Percentiles rank a stretch among this genome's conserved stretches.
phyloP scores from a whole-genome alignment of 352 stramenopile genomes.

The Pythium rishiriense region DNA sequence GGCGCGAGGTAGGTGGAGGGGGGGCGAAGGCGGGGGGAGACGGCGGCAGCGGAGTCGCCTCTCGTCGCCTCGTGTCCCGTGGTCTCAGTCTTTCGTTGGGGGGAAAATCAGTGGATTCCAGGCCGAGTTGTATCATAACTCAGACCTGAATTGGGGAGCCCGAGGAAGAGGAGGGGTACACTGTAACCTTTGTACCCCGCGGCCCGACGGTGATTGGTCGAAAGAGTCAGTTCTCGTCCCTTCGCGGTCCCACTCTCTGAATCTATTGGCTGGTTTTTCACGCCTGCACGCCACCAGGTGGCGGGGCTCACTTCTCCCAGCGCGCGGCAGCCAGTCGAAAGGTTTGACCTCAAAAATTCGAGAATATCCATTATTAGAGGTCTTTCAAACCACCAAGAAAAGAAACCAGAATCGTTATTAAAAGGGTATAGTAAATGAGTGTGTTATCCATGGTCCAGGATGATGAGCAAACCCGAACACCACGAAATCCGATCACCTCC shows the following conservation, averaged over 20 bases:
- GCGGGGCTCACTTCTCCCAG: conserved; percentile 18
- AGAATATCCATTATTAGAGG: neutral
- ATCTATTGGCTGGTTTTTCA: conserved; percentile 26
- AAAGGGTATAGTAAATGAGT: neutral
- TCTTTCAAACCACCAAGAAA: neutral
- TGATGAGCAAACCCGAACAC: conserved; percentile 2
- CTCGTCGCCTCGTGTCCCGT: conserved; percentile 4
- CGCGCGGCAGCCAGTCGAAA: neutral
- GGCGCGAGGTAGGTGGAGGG: too few species aligned
- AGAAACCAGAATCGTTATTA: neutral
- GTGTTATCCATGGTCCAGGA: neutral
- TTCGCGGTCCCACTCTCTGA: conserved; percentile 16
- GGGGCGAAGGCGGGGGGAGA: neutral
- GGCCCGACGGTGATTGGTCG: conserved; percentile 14
- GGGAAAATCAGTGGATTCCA: conserved; percentile 27
- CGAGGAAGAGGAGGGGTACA: conserved; percentile 6
- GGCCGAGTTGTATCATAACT: conserved; percentile 25
- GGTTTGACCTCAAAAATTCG: neutral
- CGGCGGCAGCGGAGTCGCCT: neutral
- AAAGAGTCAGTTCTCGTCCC: conserved; percentile 27
- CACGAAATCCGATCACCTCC: conserved; percentile 5
- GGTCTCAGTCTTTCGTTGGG: neutral
- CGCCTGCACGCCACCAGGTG: conserved; percentile 8
- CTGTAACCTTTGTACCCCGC: conserved; percentile 15
- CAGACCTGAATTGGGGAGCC: conserved; percentile 15